phyloP scores from a whole-genome alignment of 768 basidiomycete species.

The Leucocoprinus sp. region DNA sequence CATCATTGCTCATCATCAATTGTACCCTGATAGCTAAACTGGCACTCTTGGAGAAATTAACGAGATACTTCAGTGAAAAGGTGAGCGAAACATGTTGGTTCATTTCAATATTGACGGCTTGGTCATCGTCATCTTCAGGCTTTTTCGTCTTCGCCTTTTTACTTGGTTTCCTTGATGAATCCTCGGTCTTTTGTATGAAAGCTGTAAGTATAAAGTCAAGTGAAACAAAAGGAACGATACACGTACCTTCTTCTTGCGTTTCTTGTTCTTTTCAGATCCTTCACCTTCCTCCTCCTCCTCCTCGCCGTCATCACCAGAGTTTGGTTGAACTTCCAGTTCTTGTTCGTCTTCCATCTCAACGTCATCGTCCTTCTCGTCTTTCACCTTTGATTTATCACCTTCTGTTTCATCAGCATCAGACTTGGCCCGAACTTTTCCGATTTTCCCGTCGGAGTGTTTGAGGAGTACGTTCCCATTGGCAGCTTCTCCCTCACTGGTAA shows the following conservation, averaged over 20 bases:
- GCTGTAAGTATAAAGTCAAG: too few relatives aligned
- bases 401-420: conserved; percentile 31
- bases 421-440: conserved; percentile 33
- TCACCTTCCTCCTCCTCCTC: conserved; percentile 39
- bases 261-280: conserved; percentile 47
- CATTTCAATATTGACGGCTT: conserved; percentile 72
- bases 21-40: conserved; percentile 64
- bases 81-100: conserved; percentile 87
- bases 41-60: conserved; percentile 91
- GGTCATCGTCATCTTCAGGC: conserved; percentile 40
- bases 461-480: conserved; percentile 85
- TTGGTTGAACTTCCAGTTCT: conserved; percentile 30
- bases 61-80: conserved; percentile 94
- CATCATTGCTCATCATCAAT: conserved; percentile 88
- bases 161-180: conserved; percentile 30
- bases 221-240: neutral
- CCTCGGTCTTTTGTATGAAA: conserved; percentile 23
- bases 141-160: conserved; percentile 51
- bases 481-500: conserved; percentile 88
- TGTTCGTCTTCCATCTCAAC: conserved; percentile 39
- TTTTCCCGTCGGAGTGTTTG: conserved; percentile 58
- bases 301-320: conserved; percentile 48
- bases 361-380: conserved; percentile 37
- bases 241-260: conserved; percentile 62
- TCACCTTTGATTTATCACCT: conserved; percentile 33